A percentile compares a stretch with the other conserved stretches of the same genome.
phyloP scores from a whole-genome alignment of 108 stramenopile species.

The Epipyxis sp. region DNA sequence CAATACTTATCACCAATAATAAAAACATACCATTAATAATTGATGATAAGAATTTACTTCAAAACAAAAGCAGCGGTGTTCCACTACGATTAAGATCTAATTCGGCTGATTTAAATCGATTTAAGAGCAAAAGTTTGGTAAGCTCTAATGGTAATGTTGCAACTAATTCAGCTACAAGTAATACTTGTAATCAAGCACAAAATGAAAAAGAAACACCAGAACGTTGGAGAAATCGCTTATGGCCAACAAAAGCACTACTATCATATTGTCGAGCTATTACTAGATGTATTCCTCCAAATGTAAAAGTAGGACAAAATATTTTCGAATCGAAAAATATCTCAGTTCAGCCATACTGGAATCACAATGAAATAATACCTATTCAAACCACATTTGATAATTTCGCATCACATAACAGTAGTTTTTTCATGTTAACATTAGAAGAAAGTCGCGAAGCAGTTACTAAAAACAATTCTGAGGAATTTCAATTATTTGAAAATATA shows the following conservation, averaged over 20 bases:
- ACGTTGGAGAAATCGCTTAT: not conserved
- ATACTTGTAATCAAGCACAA: too few species aligned
- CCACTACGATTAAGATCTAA: too few species aligned
- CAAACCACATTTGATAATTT: not conserved
- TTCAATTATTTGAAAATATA: not conserved
- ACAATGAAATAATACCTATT: not conserved
- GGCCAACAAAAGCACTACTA: constrained; percentile 1
- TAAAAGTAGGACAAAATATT: not conserved
- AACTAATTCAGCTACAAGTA: too few species aligned
- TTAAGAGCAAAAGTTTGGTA: too few species aligned
- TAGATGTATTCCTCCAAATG: not conserved
- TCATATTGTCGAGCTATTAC: not conserved
- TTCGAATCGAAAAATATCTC: not conserved
- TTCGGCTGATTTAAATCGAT: too few species aligned
- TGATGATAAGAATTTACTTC: too few species aligned
- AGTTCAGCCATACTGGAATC: not conserved
- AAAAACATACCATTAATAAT: too few species aligned
- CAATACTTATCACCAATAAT: too few species aligned
- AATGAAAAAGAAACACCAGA: constrained; percentile 11
- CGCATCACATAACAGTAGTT: not conserved
- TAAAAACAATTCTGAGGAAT: not conserved
- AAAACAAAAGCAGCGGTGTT: too few species aligned
- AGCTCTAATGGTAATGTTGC: too few species aligned
- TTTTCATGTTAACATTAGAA: not conserved
- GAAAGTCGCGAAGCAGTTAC: constrained; percentile 15